Percentiles rank a stretch among this genome's conserved stretches.
Conservation (phyloP, 768 basidiomycete species). For the Pleurotus salmoneostramineus region DNA sequence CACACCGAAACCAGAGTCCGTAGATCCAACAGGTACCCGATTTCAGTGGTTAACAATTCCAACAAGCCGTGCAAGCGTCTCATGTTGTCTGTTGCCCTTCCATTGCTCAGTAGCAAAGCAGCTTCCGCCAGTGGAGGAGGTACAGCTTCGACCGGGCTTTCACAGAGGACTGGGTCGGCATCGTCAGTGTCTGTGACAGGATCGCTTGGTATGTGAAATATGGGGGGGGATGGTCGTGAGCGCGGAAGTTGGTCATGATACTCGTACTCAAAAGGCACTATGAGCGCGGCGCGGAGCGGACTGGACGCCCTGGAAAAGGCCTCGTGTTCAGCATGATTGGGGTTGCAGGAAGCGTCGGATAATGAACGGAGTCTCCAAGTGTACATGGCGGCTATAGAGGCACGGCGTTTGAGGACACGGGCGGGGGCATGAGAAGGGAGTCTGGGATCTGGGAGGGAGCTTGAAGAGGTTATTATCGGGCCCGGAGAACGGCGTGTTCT, state of each 20-base stretch:
- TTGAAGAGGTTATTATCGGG: constrained; percentile 32
- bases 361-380: constrained; percentile 5
- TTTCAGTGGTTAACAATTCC: constrained; percentile 84
- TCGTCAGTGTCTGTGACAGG: constrained; percentile 25
- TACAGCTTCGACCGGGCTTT: constrained; percentile 16
- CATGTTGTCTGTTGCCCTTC: constrained; percentile 41
- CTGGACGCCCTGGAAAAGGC: neutral
- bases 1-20: constrained; percentile 71
- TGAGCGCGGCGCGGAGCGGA: neutral
- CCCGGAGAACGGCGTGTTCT: constrained; percentile 26
- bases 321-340: neutral
- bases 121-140: constrained; percentile 12
- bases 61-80: constrained; percentile 71
- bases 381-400: constrained; percentile 37
- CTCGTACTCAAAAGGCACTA: neutral
- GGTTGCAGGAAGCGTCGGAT: neutral
- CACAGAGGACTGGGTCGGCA: constrained; percentile 8
- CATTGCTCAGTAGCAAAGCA: constrained; percentile 10
- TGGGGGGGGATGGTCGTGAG: constrained; percentile 19
- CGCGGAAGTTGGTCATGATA: constrained; percentile 9
- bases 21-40: constrained; percentile 77
- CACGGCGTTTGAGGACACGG: constrained; percentile 30
- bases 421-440: constrained; percentile 21
- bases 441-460: constrained; percentile 43
- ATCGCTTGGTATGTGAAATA: constrained; percentile 27